Conservation (phyloP, 2,329 filamentous ascomycete genomes). For the Ascochyta viciae-villosae region DNA sequence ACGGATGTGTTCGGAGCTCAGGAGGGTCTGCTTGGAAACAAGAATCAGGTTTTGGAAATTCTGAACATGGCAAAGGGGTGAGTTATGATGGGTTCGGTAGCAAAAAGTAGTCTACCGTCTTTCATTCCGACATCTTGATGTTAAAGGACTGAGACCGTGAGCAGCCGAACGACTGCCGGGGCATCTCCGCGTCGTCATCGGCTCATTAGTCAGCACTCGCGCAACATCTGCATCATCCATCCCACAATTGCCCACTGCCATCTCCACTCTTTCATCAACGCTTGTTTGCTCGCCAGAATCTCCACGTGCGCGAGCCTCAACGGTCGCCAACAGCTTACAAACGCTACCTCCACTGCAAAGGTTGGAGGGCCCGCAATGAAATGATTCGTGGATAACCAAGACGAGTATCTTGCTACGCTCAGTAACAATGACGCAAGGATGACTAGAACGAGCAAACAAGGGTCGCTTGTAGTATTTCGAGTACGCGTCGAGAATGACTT, state of each 20-base stretch:
- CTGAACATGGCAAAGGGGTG: constrained; percentile 14
- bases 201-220: neutral
- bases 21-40: constrained; percentile 6
- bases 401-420: neutral
- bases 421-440: constrained; percentile 8
- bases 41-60: constrained; percentile 22
- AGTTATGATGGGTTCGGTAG: neutral
- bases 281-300: neutral
- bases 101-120: no score
- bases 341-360: neutral
- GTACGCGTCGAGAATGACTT: constrained; percentile 5
- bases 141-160: neutral
- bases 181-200: constrained; percentile 6
- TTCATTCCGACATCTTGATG: no score
- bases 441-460: neutral
- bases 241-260: neutral
- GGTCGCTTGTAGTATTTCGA: neutral
- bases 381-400: neutral
- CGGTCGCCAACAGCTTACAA: neutral
- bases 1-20: constrained; percentile 27
- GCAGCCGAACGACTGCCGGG: neutral
- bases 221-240: neutral
- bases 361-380: neutral
- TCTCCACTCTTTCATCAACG: constrained; percentile 1
- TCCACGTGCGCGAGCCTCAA: neutral